Evolutionary conservation across 257 asterid species (phyloP), one percentile per base, ranked within the genome.

Genomic region (Fraxinus pennsylvanica): DNA sequence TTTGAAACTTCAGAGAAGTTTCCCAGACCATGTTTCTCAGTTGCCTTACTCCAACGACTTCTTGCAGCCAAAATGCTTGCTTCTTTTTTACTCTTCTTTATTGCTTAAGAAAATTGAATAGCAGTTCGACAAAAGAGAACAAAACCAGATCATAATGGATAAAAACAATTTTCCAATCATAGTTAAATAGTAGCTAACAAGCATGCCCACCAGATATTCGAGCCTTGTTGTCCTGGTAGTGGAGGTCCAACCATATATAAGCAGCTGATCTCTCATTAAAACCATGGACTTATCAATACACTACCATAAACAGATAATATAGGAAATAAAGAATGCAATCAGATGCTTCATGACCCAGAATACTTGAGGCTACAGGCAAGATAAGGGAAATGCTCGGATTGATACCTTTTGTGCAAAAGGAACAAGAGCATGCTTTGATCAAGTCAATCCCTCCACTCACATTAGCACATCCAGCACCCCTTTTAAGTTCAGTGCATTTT

Each of bases 351-450:
- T 27, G 63, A 78, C 50, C 33, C 73, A 57, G n/a, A 57, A 78
- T 80, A 61, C 17, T n/a, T n/a, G 12, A 43, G 21, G 66, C n/a
- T 33, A 43, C 35, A 66, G 10, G 45, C 65, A 38, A 66, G 68
- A 76, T 78, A 7, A 17, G 45, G 32, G 61, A 76, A 73, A 47
- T 5, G 21, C 32, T 22, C 4, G 72, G 57, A 22, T 14, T 8
- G 27, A 77, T 87, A 94, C 97, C 98, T 91, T 91, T 88, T 19
- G 92, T 87, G 87, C 98, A 94, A 83, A 94, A 92, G 1, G 95
- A 86, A 71, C 97, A 94, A 8, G 95, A 82, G 79, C 97, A 94
- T 63, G 86, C 30, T 78, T 80, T 88, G 76, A 90, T 87, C 12
- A 89, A 82, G 47, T 91, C 90, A 29, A 75, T 71, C 36, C 79